Base-by-base conservation (phyloP, 805 yeast genomes). In the Kodamaea restingae region DNA sequence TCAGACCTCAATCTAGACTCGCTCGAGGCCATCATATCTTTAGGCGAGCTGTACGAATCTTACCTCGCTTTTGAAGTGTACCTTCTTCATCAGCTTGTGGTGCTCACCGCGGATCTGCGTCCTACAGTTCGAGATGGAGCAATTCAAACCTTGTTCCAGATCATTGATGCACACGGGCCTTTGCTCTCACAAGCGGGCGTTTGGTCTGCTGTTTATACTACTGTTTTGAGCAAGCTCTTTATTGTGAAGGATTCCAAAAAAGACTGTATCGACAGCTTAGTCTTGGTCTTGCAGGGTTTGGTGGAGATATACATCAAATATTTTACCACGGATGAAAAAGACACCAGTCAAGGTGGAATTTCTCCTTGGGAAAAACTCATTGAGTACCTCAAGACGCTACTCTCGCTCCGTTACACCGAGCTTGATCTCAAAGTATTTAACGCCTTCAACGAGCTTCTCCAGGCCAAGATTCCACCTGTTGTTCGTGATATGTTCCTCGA, bases 71-170 rank as follows among this genome's bases (percentile, higher is more conserved):
- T 61, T 77, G 93, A 93, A 75, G 84, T 50, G 60, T 88, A 31
- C 60, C 87, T 39, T 14, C 50, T 56, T 18, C 65, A 75, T 7
- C 72, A 76, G 22, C 60, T 91, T 26, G 80, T 88, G 0, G 70
- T 71, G 15, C 73, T 88, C 17, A 75, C 90, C 0, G 55, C 64
- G 18, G 95, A 84, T 47, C 52, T 69, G 2, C 71, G 95, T 40
- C 73, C 81, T 1, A 95, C 88, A 50, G 95, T 91, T 0, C 73
- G 95, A 44, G 88, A 88, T 51, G 96, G 96, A 2, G 81, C 96
- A 0, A 75, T 88, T 11, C 95, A 88, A 54, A 91, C 96, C 0
- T 80, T 90, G 47, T 87, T 88, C 61, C 77, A 90, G 47, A 81
- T 91, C 20, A 42, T 56, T 6, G 60, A 56, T 18, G 54, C 48